Percentiles rank a stretch among this genome's conserved stretches.
These are phyloP conservation scores for Helotiales sp. DNA, from an alignment of 2,329 filamentous ascomycete species.

Conservation along the genomic window DNA sequence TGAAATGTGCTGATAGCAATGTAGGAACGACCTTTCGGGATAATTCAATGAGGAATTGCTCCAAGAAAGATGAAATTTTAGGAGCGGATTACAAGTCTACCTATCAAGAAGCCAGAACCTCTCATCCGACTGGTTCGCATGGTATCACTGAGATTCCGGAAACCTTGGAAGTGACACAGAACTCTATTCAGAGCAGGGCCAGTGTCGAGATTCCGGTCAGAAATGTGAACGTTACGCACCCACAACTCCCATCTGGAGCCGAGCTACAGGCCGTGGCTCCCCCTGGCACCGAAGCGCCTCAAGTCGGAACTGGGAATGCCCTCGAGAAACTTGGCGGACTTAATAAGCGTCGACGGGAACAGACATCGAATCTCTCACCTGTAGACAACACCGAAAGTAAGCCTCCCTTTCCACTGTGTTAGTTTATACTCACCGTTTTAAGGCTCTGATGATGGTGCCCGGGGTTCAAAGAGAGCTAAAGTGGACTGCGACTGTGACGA, in stretches of 20 bases:
- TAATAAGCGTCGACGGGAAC: slow-evolving; percentile 4
- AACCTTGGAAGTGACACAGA: neutral
- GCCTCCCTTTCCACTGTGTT: slow-evolving; percentile 1
- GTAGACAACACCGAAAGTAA: slow-evolving; percentile 1
- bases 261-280: neutral
- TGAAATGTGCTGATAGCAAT: too few species aligned
- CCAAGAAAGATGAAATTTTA: neutral
- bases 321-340: neutral
- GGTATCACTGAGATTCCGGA: neutral
- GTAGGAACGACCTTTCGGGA: too few species aligned
- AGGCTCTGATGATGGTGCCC: slow-evolving; percentile 6
- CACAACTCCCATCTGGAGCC: neutral
- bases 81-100: neutral
- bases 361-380: slow-evolving; percentile 5
- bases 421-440: slow-evolving; percentile 1
- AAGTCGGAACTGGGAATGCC: neutral
- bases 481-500: slow-evolving; percentile 11
- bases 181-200: neutral
- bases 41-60: too few species aligned
- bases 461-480: slow-evolving; percentile 11
- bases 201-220: neutral
- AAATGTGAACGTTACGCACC: neutral
- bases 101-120: neutral
- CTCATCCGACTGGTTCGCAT: neutral
- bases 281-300: neutral